A percentile compares a stretch with the other conserved stretches of the same genome.
These are phyloP conservation scores for Artemisia tridentata DNA, from an alignment of 129 eudicot species.

Conservation along the genomic window DNA sequence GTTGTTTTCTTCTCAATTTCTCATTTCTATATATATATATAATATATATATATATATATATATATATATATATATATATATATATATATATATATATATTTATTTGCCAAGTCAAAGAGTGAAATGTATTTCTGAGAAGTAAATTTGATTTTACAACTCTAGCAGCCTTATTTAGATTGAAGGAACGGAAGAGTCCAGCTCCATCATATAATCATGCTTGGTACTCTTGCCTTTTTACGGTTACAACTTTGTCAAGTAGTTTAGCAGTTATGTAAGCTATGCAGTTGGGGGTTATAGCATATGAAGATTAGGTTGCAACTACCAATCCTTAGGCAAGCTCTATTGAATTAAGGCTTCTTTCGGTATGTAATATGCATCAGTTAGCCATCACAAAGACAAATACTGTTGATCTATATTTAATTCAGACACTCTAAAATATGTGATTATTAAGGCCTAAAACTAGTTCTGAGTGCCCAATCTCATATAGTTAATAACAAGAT, in stretches of 20 bases:
- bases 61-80: no score
- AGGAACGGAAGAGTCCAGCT: neutral
- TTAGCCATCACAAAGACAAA: neutral
- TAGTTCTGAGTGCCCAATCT: neutral
- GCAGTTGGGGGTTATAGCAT: neutral
- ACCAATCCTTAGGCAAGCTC: no score
- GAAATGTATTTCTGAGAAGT: neutral
- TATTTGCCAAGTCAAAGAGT: neutral
- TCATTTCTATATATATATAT: no score
- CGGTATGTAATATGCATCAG: neutral
- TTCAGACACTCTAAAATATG: conserved; percentile 2
- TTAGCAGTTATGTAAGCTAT: no score
- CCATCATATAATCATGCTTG: neutral
- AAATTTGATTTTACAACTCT: neutral
- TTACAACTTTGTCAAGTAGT: neutral
- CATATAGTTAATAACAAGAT: neutral
- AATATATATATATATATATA: no score
- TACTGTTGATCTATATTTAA: neutral
- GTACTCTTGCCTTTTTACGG: conserved; percentile 1
- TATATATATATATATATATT: no score
- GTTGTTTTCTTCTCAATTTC: no score
- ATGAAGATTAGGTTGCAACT: conserved; percentile 3
- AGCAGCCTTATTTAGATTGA: no score
- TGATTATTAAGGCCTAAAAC: conserved; percentile 1
- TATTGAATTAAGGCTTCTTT: neutral